A percentile compares a stretch with the other conserved stretches of the same genome.
These are phyloP conservation scores for Diplodia scrobiculata DNA, from an alignment of 2,329 filamentous ascomycete species.

Conservation along the genomic window DNA sequence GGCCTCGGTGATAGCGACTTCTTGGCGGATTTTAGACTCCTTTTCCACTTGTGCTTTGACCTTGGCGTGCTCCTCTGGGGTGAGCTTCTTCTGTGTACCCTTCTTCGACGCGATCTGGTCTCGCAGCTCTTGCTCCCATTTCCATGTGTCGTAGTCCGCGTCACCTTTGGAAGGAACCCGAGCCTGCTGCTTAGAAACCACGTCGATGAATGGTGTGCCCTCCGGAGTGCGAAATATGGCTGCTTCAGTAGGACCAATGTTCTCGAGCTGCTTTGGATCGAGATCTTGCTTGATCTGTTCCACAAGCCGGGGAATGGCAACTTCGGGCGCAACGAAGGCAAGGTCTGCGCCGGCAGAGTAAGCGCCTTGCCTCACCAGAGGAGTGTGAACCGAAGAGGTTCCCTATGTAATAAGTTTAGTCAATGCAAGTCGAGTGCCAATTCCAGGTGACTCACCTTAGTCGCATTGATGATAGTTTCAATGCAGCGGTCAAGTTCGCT, in stretches of 20 bases:
- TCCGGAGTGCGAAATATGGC: constrained; percentile 91
- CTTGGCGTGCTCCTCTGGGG: constrained; percentile 82
- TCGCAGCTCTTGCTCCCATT: constrained; percentile 94
- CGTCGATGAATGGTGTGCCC: constrained; percentile 85
- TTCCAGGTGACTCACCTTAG: constrained; percentile 55
- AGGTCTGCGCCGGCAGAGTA: constrained; percentile 86
- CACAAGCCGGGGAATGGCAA: constrained; percentile 74
- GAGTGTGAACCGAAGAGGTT: constrained; percentile 32
- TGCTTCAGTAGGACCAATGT: constrained; percentile 81
- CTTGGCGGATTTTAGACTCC: constrained; percentile 74
- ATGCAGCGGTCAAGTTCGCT: constrained; percentile 67
- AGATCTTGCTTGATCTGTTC: constrained; percentile 74
- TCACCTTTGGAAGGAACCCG: constrained; percentile 78
- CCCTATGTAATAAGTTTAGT: constrained; percentile 32
- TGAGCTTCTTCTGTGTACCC: constrained; percentile 85
- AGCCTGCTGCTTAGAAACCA: constrained; percentile 79
- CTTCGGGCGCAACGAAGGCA: constrained; percentile 87
- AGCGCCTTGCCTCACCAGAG: constrained; percentile 66
- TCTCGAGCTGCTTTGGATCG: constrained; percentile 66
- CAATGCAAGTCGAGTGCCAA: constrained; percentile 8
- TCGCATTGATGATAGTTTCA: constrained; percentile 62
- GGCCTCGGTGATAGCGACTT: constrained; percentile 69
- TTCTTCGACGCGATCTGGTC: constrained; percentile 90
- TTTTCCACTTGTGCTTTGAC: constrained; percentile 89
- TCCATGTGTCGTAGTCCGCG: constrained; percentile 93